Conservation (phyloP, 2,329 filamentous ascomycete genomes). For the Aspergillus latus region DNA sequence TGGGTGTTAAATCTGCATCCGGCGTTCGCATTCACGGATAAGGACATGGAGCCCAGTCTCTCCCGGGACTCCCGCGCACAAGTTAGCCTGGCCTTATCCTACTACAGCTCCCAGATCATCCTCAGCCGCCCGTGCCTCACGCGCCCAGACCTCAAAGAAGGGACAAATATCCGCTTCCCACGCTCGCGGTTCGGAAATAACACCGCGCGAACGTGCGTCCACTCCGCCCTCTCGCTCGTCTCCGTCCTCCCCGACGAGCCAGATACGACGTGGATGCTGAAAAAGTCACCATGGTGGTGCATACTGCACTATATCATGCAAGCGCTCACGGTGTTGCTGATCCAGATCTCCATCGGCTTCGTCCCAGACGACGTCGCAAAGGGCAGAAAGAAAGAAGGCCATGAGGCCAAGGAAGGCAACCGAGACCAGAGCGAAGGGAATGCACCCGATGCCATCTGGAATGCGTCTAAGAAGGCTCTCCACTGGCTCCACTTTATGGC, state of each 20-base stretch:
- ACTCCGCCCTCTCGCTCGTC: conserved; percentile 21
- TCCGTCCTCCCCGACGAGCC: conserved; percentile 35
- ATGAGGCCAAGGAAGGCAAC: too few relatives aligned
- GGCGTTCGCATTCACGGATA: not conserved
- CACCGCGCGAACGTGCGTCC: not conserved
- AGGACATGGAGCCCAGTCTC: not conserved
- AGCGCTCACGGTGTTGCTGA: conserved; percentile 39
- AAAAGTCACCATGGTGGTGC: conserved; percentile 42
- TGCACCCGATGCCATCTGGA: not conserved
- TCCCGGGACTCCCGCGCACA: not conserved
- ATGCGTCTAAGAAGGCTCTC: not conserved
- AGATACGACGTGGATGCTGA: conserved; percentile 32
- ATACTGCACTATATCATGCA: conserved; percentile 45
- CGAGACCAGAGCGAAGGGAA: not conserved
- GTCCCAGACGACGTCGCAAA: not conserved
- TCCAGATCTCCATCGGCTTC: conserved; percentile 16
- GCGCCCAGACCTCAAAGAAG: conserved; percentile 1
- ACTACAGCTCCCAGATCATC: conserved; percentile 7
- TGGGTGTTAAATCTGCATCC: not conserved
- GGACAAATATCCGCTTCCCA: not conserved
- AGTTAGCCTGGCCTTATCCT: not conserved
- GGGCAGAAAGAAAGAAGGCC: not conserved
- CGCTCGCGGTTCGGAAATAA: conserved; percentile 6
- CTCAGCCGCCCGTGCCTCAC: conserved; percentile 7
- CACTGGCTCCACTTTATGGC: not conserved